Evolutionary conservation across 345 rosid genomes (phyloP).

Genomic region (Sisymbrium irio): DNA sequence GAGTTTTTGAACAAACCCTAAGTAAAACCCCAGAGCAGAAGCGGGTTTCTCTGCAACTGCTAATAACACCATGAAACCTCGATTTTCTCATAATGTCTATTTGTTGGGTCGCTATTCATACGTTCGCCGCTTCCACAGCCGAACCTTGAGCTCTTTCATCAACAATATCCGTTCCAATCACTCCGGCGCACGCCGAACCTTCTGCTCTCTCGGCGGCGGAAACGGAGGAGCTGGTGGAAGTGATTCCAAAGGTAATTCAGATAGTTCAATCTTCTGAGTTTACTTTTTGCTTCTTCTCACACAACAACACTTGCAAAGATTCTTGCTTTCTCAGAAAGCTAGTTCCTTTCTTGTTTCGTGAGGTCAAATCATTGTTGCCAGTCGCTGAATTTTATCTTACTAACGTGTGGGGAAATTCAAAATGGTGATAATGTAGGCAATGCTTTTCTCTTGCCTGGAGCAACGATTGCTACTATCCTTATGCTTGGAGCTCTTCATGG

Average conservation of each 20-base stretch:
- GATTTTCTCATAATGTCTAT: slow-evolving; percentile 35
- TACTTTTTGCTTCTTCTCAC: not conserved
- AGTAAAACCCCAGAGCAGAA: not conserved
- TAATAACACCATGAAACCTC: slow-evolving; percentile 43
- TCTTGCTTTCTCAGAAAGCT: not conserved
- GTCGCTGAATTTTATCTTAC: not conserved
- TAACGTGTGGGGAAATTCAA: not conserved
- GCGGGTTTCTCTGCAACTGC: slow-evolving; percentile 15
- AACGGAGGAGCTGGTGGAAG: slow-evolving; percentile 43
- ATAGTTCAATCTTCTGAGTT: not conserved
- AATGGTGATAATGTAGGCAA: slow-evolving; percentile 46
- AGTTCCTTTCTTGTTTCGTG: not conserved
- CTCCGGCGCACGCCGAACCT: slow-evolving; percentile 32
- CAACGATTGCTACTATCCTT: slow-evolving; percentile 82
- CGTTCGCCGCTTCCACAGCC: slow-evolving; percentile 33
- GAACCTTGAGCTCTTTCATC: slow-evolving; percentile 45
- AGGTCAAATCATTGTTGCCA: slow-evolving; percentile 1
- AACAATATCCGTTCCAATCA: slow-evolving; percentile 42
- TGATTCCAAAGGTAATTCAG: slow-evolving; percentile 51
- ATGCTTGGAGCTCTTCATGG: slow-evolving; percentile 98
- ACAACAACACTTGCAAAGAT: not conserved
- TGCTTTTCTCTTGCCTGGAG: slow-evolving; percentile 73
- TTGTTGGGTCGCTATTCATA: slow-evolving; percentile 32
- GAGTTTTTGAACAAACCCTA: too few species aligned
- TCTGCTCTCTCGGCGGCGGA: slow-evolving; percentile 40